Base-by-base conservation (phyloP, 352 stramenopile species). In the Phytophthora melonis region DNA sequence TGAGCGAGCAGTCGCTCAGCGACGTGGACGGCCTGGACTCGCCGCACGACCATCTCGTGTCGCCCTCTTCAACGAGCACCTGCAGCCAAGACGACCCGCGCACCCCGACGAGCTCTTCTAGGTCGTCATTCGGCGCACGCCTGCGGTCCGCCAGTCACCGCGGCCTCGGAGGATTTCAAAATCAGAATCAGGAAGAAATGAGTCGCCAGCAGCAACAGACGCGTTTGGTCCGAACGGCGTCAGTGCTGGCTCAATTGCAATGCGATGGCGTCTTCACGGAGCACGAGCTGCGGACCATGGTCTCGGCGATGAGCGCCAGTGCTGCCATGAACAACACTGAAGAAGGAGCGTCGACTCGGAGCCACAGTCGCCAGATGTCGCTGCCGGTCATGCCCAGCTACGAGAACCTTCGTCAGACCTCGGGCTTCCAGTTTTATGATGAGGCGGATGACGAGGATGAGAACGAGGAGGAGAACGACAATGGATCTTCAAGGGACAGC, bases 361-460 rank as follows among this genome's bases (percentile, higher is more conserved):
- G 64, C 1, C 68, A 80, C 49, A 69, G 45, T 59, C 81, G 84
- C 16, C 78, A 91, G 56, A 66, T 83, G 59, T 93, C 87, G 43
- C 66, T 93, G 21, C 87, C 85, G 0, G 43, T 87, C 21, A 84
- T 91, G 68, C 83, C 79, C 7, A 92, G 75, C 58, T 80, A 89
- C 50, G 81, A 86, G 53, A 78, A 82, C 34, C 53, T 78, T 25
- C 69, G 58, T 50, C 67, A 65, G 52, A 71, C 66, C 21, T 30
- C 71, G 9, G 71, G 27, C 13, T 72, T 67, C 34, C 63, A 71
- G 1, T 68, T 69, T 11, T 72, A 82, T 50, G 58, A 78, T 21
- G 59, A 69, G 34, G 61, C 58, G 32, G 58, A 80, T 25, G 74
- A 75, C n/a, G 74, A 77, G 30, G 63, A 68, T 25, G 57, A 66